Evolutionary conservation across 768 basidiomycete species (phyloP), one percentile per base, ranked within the genome.

Genomic region (Pulveroboletus sp.): DNA sequence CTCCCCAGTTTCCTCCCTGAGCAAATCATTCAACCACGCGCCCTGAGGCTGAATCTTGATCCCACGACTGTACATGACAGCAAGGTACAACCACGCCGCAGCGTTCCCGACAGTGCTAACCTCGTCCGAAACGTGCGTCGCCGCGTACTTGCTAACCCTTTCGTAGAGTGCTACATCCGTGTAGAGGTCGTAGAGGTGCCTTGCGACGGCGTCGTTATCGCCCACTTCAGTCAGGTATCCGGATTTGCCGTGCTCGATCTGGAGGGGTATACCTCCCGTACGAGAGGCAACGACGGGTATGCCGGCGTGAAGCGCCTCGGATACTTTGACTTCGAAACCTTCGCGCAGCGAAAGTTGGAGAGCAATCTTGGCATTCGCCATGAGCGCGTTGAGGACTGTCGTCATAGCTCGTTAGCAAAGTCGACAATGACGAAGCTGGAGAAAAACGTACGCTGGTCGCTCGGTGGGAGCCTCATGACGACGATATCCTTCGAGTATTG

Each of bases 251-350:
- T 97, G 72, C 57, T 81, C 81, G 55, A 97, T 80, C 64, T 97
- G 94, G 40, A 97, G 81, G 35, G 94, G 94, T 62, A 97, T 95
- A 57, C 94, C 94, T 50, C 94, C 94, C 5, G 94, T 94, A 49
- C 76, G 76, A 43, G 77, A 84, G 8, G 90, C 90, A 59, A 97
- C 79, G 61, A 94, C 77, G 27, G 93, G 93, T 54, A 88, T 87
- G 51, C 88, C 88, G 25, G 90, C 83, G 68, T 94, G 90, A 44
- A 97, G 76, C n/a, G 90, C 91, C 71, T 95, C 91, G 40, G 91
- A 93, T 42, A 94, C 93, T 69, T 97, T 97, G 70, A 97, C 91
- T 64, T 97, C 94, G 71, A 97, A 97, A 24, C 94, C 94, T 72
- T 97, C 94, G 49, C 93, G 86, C 38, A 88, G 86, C 43, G 90